Conservation (phyloP, 192 early-diverging fungal genomes). For the Entomortierella beljakovae region DNA sequence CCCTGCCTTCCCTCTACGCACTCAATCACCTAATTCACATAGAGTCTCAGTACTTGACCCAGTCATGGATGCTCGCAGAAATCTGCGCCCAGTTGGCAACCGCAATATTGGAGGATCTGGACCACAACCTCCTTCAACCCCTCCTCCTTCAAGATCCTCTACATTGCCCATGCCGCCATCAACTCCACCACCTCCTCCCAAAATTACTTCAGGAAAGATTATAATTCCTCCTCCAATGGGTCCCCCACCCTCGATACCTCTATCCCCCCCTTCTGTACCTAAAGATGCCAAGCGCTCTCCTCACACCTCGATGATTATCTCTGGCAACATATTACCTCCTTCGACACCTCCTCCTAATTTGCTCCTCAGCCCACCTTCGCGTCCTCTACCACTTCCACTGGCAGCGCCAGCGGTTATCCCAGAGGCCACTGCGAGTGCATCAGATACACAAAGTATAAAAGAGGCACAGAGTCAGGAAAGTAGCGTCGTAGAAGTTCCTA, state of each 20-base stretch:
- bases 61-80: constrained; percentile 32
- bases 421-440: not conserved
- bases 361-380: not conserved
- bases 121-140: constrained; percentile 22
- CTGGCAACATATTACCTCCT: constrained; percentile 43
- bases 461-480: not conserved
- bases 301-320: constrained; percentile 24
- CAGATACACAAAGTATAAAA: not conserved
- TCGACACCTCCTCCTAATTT: constrained; percentile 25
- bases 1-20: constrained; percentile 9
- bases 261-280: constrained; percentile 26
- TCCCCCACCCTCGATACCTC: constrained; percentile 25
- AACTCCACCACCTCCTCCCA: constrained; percentile 15
- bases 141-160: constrained; percentile 29
- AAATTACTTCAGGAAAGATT: constrained; percentile 6
- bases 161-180: constrained; percentile 33
- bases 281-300: constrained; percentile 45
- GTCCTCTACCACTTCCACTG: constrained; percentile 16
- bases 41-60: constrained; percentile 36
- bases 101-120: constrained; percentile 21
- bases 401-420: not conserved
- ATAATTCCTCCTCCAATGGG: constrained; percentile 31
- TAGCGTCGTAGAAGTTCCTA: not conserved
- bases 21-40: constrained; percentile 6
- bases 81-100: constrained; percentile 28